Conservation (phyloP, 2,329 filamentous ascomycete genomes). For the Zalaria obscura region DNA sequence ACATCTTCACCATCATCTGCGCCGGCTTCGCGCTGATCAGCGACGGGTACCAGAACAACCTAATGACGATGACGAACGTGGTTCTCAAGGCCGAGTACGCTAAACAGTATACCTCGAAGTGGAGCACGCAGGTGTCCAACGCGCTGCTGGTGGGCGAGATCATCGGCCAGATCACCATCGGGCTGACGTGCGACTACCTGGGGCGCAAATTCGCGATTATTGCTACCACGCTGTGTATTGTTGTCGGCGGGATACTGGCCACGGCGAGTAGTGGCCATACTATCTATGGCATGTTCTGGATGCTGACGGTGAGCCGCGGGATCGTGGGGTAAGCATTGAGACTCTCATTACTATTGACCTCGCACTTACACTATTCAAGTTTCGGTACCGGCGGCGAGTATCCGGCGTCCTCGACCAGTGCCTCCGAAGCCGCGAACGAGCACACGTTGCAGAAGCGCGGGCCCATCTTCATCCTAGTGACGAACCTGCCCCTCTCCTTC, state of each 20-base stretch:
- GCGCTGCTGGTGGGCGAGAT: slow-evolving; percentile 26
- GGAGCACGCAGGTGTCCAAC: slow-evolving; percentile 8
- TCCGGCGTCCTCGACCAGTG: slow-evolving; percentile 31
- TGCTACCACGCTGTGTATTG: slow-evolving; percentile 30
- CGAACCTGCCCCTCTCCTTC: slow-evolving; percentile 11
- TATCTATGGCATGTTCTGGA: slow-evolving; percentile 38
- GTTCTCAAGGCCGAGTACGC: slow-evolving; percentile 14
- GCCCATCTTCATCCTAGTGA: slow-evolving; percentile 13
- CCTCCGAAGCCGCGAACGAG: slow-evolving; percentile 36
- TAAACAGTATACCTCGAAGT: slow-evolving; percentile 8
- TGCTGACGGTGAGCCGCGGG: slow-evolving; percentile 36
- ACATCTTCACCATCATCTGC: slow-evolving; percentile 9
- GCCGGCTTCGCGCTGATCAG: slow-evolving; percentile 17
- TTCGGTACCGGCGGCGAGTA: slow-evolving; percentile 36
- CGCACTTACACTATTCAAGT: no score
- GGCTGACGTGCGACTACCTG: slow-evolving; percentile 30
- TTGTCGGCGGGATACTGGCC: slow-evolving; percentile 31
- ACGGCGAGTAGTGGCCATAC: slow-evolving; percentile 29
- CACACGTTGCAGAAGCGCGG: slow-evolving; percentile 16
- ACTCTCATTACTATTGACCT: no score
- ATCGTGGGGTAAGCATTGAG: no score
- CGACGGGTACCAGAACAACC: slow-evolving; percentile 22
- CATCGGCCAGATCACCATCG: slow-evolving; percentile 26
- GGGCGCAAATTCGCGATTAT: slow-evolving; percentile 33
- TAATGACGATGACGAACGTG: slow-evolving; percentile 22